These are phyloP conservation scores for Iris macrosiphon DNA, from an alignment of 106 monocot species.

Conservation along the genomic window DNA sequence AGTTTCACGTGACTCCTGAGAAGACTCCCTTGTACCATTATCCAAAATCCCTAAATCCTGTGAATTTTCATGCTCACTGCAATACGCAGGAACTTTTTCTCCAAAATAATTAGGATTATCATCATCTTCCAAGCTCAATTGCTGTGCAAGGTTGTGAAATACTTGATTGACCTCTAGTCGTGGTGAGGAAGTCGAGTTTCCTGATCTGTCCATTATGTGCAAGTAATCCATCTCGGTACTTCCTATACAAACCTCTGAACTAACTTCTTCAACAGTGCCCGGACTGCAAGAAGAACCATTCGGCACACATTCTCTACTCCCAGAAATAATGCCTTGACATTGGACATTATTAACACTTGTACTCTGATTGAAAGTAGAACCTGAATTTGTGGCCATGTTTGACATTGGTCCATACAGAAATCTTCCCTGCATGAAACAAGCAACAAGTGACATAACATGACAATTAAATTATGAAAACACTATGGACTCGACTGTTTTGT, in stretches of 20 bases:
- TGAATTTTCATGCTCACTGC: constrained; percentile 8
- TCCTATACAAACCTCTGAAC: constrained; percentile 9
- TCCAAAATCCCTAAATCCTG: constrained; percentile 2
- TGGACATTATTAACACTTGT: constrained; percentile 8
- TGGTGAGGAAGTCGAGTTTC: constrained; percentile 7
- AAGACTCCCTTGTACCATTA: neutral
- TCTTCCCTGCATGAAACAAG: constrained; percentile 48
- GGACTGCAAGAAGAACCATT: constrained; percentile 16
- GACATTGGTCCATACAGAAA: constrained; percentile 10
- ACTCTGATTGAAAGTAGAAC: constrained; percentile 15
- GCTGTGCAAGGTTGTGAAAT: constrained; percentile 28
- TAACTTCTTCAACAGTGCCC: constrained; percentile 36
- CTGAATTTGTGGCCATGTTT: constrained; percentile 16
- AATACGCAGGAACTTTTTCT: constrained; percentile 17
- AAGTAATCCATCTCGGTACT: neutral
- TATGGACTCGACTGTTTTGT: too few species aligned
- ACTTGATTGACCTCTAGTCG: constrained; percentile 32
- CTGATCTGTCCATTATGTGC: constrained; percentile 8
- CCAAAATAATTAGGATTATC: constrained; percentile 8
- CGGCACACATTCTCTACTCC: constrained; percentile 21
- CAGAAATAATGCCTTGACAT: constrained; percentile 2
- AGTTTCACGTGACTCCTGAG: neutral
- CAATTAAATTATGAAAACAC: too few species aligned
- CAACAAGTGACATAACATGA: too few species aligned
- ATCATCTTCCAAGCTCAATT: constrained; percentile 46